Base-by-base conservation (phyloP, 495 filamentous ascomycete genomes). In the Aspergillus sparsus region DNA sequence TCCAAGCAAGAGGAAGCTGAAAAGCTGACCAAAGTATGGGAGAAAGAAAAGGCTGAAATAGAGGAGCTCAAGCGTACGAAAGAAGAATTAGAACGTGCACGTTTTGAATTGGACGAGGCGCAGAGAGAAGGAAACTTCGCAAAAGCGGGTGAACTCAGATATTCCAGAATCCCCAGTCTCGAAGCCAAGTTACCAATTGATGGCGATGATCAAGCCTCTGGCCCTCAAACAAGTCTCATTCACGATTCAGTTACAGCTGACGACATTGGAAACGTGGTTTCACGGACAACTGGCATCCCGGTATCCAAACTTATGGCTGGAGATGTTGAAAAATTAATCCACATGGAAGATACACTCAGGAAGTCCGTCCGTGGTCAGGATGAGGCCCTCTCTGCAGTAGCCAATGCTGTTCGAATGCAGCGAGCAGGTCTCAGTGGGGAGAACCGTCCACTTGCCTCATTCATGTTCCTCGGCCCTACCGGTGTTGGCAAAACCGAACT, bases 381-480 rank as follows among this genome's bases (percentile, higher is more conserved):
- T 64, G 92, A 97, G 68, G 94, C 94, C 6, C 82, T 98, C 9
- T 86, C 85, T 49, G 90, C 93, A 16, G 93, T 97, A 16, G 85
- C 93, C 39, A 92, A 98, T 68, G 93, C 94, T 8, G 92, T 98
- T 15, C 83, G 94, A 16, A 90, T 96, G 85, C 94, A 98, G 70
- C 81, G 94, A 56, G 94, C 94, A 27, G 94, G 94, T 8, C 81
- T 98, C 34, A 92, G 87, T 62, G 90, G 91, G 21, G 91, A 97
- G 61, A 95, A 97, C 66, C 85, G 93, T 1, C 93, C 94, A 1
- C 77, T 96, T 8, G 94, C 93, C 2, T 92, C 87, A 6, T 98
- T 98, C 82, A 96, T 98, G 89, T 97, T 98, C 80, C 82, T 98
- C 15, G 94, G 94, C 0, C 94, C 94, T 7, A 98, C 94, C 12